These are phyloP conservation scores for Neodidymelliopsis sp. DNA, from an alignment of 2,329 filamentous ascomycete genomes.

Conservation along the genomic window DNA sequence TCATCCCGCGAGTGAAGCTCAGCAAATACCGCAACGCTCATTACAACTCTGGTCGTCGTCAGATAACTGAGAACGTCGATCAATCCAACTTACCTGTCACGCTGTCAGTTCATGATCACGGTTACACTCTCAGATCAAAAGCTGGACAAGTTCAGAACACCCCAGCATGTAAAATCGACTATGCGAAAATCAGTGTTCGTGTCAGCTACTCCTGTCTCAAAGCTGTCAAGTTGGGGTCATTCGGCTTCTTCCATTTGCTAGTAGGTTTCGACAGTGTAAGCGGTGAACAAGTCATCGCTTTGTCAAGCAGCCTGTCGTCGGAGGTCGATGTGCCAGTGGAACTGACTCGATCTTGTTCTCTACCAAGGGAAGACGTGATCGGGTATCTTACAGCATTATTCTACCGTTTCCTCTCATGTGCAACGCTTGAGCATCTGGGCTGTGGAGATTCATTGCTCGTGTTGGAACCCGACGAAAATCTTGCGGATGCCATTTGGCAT, in stretches of 20 bases:
- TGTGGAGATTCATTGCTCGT: background rate
- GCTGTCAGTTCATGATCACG: background rate
- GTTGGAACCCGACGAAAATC: background rate
- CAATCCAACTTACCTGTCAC: background rate
- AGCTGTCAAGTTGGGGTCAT: background rate
- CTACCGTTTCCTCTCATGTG: background rate
- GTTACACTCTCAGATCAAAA: background rate
- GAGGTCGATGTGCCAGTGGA: background rate
- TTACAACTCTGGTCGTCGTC: constrained; percentile 28
- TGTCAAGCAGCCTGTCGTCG: background rate
- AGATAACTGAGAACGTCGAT: background rate
- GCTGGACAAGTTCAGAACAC: background rate
- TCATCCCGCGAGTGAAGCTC: constrained; percentile 11
- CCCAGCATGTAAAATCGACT: background rate
- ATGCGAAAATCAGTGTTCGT: background rate
- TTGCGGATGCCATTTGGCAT: background rate
- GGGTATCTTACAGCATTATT: background rate
- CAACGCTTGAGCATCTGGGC: background rate
- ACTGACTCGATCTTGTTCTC: background rate
- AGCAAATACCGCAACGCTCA: constrained; percentile 22
- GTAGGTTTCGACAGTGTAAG: background rate
- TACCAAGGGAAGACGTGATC: background rate
- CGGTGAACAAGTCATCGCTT: background rate
- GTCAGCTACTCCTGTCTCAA: background rate
- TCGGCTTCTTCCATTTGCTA: background rate